Conservation (phyloP, 2,329 filamentous ascomycete species). For the Rachicladosporium sp. region DNA sequence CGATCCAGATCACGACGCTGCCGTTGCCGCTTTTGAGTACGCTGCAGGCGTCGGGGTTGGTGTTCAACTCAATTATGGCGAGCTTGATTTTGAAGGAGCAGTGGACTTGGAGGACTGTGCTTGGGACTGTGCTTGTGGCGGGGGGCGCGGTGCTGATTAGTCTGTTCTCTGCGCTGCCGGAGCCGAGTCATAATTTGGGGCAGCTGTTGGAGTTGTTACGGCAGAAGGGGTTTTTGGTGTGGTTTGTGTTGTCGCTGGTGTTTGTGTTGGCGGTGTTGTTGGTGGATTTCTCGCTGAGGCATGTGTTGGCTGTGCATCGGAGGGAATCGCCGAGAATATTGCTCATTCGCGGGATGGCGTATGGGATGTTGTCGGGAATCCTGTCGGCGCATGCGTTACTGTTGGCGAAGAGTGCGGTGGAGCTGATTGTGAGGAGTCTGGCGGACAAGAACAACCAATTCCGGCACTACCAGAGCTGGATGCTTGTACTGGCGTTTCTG, state of each 20-base stretch:
- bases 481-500: constrained; percentile 71
- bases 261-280: constrained; percentile 56
- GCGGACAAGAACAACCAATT: constrained; percentile 86
- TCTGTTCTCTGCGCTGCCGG: constrained; percentile 84
- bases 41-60: constrained; percentile 84
- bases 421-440: constrained; percentile 78
- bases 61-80: constrained; percentile 98
- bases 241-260: constrained; percentile 73
- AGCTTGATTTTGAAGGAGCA: constrained; percentile 84
- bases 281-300: constrained; percentile 40
- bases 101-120: constrained; percentile 81
- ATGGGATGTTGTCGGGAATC: constrained; percentile 78
- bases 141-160: constrained; percentile 79
- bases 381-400: constrained; percentile 87
- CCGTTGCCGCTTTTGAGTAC: constrained; percentile 90
- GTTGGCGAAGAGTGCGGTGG: constrained; percentile 91
- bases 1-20: constrained; percentile 92
- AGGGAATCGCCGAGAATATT: constrained; percentile 29
- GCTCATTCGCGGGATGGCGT: constrained; percentile 71
- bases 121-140: constrained; percentile 80
- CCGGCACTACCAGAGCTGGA: constrained; percentile 88
- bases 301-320: constrained; percentile 18
- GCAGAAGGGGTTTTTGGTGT: constrained; percentile 65
- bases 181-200: constrained; percentile 75
- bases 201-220: constrained; percentile 69